Percentiles rank a stretch among this genome's conserved stretches.
Evolutionary conservation across 345 rosid species (phyloP).

Genomic region (Trapa incisa): DNA sequence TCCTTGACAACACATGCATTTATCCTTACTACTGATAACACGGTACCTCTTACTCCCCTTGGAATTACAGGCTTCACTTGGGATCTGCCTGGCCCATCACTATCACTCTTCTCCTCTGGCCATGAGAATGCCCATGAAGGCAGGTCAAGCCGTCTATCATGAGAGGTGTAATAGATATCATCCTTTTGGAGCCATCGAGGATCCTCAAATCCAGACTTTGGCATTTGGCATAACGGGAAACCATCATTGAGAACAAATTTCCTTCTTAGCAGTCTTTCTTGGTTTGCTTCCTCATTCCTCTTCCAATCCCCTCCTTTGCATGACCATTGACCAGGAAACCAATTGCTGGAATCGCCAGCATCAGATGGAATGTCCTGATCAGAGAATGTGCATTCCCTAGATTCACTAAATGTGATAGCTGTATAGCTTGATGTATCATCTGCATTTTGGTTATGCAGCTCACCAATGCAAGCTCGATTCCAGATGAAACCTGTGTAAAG

Average conservation of each 20-base stretch:
- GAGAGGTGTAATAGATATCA: constrained; percentile 65
- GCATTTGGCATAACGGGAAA: constrained; percentile 88
- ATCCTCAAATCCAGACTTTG: constrained; percentile 76
- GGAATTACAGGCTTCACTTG: constrained; percentile 34
- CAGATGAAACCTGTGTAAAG: constrained; percentile 30
- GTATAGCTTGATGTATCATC: constrained; percentile 26
- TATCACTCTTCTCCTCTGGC: constrained; percentile 61
- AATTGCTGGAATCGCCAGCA: constrained; percentile 36
- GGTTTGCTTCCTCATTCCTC: constrained; percentile 65
- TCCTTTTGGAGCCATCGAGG: constrained; percentile 88
- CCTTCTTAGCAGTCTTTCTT: constrained; percentile 49
- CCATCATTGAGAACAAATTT: constrained; percentile 87
- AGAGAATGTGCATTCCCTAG: constrained; percentile 17
- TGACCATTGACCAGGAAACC: constrained; percentile 75
- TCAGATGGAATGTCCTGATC: constrained; percentile 31
- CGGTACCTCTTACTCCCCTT: constrained; percentile 67
- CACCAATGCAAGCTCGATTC: constrained; percentile 24
- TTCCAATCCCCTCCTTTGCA: constrained; percentile 99
- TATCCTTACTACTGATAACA: constrained; percentile 76
- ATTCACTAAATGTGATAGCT: constrained; percentile 29
- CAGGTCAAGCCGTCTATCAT: constrained; percentile 76
- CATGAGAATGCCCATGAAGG: constrained; percentile 83
- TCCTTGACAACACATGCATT: constrained; percentile 96
- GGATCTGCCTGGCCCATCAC: constrained; percentile 20
- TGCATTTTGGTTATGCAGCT: constrained; percentile 19